Conservation (phyloP, 129 eudicot genomes). For the Calendula officinalis region DNA sequence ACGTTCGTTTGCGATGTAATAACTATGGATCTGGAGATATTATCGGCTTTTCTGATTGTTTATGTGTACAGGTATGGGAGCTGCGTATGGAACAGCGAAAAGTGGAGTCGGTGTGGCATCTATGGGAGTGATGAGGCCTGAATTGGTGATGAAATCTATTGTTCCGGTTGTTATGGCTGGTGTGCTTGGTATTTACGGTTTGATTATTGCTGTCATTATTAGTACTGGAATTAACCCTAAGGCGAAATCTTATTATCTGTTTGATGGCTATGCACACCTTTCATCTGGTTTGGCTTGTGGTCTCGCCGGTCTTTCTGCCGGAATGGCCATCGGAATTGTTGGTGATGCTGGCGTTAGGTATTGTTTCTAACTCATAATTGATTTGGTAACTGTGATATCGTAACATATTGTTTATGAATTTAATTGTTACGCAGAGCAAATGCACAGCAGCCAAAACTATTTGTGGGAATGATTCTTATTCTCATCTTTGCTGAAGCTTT, state of each 20-base stretch:
- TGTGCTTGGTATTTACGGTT: slow-evolving; percentile 57
- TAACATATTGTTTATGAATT: too few species aligned
- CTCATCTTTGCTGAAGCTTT: slow-evolving; percentile 70
- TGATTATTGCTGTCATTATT: slow-evolving; percentile 57
- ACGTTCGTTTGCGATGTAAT: not conserved
- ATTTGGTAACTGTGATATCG: too few species aligned
- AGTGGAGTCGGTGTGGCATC: slow-evolving; percentile 65
- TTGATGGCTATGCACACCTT: slow-evolving; percentile 69
- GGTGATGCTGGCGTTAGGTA: slow-evolving; percentile 89
- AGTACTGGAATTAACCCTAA: slow-evolving; percentile 74
- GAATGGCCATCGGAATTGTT: slow-evolving; percentile 69
- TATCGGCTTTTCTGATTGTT: too few species aligned
- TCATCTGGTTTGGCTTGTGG: slow-evolving; percentile 75
- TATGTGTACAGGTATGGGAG: slow-evolving; percentile 47
- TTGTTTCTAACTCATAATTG: slow-evolving; percentile 11
- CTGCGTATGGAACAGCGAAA: slow-evolving; percentile 64
- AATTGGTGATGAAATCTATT: slow-evolving; percentile 60
- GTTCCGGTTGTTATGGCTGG: slow-evolving; percentile 75
- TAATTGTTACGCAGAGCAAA: not conserved
- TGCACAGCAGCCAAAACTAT: not conserved
- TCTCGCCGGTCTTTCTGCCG: slow-evolving; percentile 73
- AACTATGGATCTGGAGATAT: slow-evolving; percentile 15
- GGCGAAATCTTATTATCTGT: slow-evolving; percentile 55
- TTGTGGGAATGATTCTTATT: slow-evolving; percentile 1
- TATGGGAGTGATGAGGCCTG: slow-evolving; percentile 68